phyloP scores from a whole-genome alignment of 2,329 filamentous ascomycete genomes.

The Cladosporium velox region DNA sequence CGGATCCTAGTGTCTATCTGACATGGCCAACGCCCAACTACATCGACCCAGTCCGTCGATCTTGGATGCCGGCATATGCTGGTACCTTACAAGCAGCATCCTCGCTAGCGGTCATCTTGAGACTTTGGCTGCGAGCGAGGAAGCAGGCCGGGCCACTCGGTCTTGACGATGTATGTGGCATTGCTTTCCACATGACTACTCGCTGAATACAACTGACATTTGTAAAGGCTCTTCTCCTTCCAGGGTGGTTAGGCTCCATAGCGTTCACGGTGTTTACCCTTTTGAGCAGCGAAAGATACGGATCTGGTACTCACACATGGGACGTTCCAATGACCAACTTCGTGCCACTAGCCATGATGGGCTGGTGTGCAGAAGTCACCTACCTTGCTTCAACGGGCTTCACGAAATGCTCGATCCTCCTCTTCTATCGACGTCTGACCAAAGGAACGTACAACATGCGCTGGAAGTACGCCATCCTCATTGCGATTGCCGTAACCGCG shows the following conservation, averaged over 20 bases:
- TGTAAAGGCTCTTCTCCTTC: constrained; percentile 21
- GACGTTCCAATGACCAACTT: constrained; percentile 24
- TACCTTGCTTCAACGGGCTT: constrained; percentile 27
- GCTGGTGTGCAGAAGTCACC: constrained; percentile 26
- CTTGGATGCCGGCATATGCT: constrained; percentile 29
- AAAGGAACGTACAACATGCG: constrained; percentile 32
- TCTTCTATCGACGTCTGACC: constrained; percentile 31
- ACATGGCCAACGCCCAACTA: constrained; percentile 33
- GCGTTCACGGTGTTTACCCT: constrained; percentile 25
- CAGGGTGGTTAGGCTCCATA: constrained; percentile 25
- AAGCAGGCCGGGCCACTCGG: constrained; percentile 31
- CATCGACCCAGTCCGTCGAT: constrained; percentile 27
- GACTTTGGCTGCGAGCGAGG: constrained; percentile 28
- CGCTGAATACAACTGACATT: background rate
- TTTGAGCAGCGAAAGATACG: constrained; percentile 22
- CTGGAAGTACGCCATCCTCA: constrained; percentile 24
- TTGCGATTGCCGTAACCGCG: constrained; percentile 24
- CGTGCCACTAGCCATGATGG: constrained; percentile 20
- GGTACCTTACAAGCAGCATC: constrained; percentile 24
- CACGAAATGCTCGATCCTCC: constrained; percentile 32
- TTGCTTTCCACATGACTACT: background rate
- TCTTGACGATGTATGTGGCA: constrained; percentile 28
- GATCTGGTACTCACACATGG: constrained; percentile 29
- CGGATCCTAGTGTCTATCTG: constrained; percentile 22
- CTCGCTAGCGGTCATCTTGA: constrained; percentile 28